A percentile compares a stretch with the other conserved stretches of the same genome.
Evolutionary conservation across 306 rosid species (phyloP).

Genomic region (Abrus precatorius): DNA sequence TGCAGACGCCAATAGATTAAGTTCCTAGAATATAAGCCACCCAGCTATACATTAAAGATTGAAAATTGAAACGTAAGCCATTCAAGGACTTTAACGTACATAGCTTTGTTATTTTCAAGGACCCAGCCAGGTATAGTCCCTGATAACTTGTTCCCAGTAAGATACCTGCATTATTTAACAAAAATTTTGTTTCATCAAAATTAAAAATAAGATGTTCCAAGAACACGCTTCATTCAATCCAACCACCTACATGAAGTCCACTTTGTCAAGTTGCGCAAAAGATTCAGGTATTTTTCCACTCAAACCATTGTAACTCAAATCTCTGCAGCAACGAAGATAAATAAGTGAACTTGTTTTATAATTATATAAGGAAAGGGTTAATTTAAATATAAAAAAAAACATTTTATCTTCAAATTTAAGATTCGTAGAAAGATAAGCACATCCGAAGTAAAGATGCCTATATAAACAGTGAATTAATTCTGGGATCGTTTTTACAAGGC

Average conservation of each 20-base stretch:
- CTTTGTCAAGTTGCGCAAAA: slow-evolving; percentile 60
- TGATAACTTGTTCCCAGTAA: slow-evolving; percentile 75
- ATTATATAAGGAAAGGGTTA: slow-evolving; percentile 2
- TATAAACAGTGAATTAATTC: too few species aligned
- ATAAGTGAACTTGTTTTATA: slow-evolving; percentile 27
- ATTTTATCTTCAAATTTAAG: slow-evolving; percentile 4
- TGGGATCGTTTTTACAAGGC: too few species aligned
- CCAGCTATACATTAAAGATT: neutral
- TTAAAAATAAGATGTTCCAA: slow-evolving; percentile 29
- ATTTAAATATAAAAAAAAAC: neutral
- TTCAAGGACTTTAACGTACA: slow-evolving; percentile 58
- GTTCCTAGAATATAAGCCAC: slow-evolving; percentile 16
- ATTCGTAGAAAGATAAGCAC: neutral
- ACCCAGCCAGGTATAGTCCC: slow-evolving; percentile 82
- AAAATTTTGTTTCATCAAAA: slow-evolving; percentile 14
- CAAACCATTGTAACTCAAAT: slow-evolving; percentile 83
- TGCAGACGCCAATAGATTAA: slow-evolving; percentile 20
- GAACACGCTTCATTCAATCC: neutral
- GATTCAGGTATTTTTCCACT: slow-evolving; percentile 77
- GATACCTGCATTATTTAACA: slow-evolving; percentile 64
- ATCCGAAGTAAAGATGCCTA: too few species aligned
- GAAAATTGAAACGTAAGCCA: slow-evolving; percentile 25
- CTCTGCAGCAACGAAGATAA: slow-evolving; percentile 60
- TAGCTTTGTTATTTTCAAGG: slow-evolving; percentile 58
- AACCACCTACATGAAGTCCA: slow-evolving; percentile 74